These are phyloP conservation scores for Geum urbanum DNA, from an alignment of 306 rosid species.

Conservation along the genomic window DNA sequence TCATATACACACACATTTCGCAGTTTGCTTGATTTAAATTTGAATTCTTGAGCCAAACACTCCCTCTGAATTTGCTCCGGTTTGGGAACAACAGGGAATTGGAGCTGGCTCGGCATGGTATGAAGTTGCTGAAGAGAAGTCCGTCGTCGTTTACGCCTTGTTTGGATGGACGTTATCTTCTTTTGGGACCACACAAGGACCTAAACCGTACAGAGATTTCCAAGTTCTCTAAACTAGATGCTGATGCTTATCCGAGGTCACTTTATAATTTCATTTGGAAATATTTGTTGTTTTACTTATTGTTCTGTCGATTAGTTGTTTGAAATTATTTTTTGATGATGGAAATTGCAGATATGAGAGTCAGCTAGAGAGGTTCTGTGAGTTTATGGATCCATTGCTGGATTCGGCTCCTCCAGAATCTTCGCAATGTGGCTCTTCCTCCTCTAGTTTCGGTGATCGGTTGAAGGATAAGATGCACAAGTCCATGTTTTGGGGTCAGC, in stretches of 20 bases:
- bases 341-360: slow-evolving; percentile 53
- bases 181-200: slow-evolving; percentile 62
- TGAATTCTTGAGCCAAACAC: neutral
- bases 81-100: slow-evolving; percentile 42
- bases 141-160: slow-evolving; percentile 94
- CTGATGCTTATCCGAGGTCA: slow-evolving; percentile 73
- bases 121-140: slow-evolving; percentile 74
- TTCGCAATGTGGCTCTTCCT: slow-evolving; percentile 35
- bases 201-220: slow-evolving; percentile 73
- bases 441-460: slow-evolving; percentile 44
- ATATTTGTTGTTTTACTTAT: neutral
- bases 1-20: neutral
- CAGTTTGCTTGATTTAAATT: neutral
- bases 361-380: slow-evolving; percentile 76
- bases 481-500: slow-evolving; percentile 74
- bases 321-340: neutral
- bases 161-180: slow-evolving; percentile 84
- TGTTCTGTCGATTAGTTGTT: neutral
- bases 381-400: slow-evolving; percentile 75
- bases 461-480: slow-evolving; percentile 64
- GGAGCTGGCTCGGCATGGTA: slow-evolving; percentile 71
- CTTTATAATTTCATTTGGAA: neutral
- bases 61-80: neutral
- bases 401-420: slow-evolving; percentile 88
- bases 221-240: slow-evolving; percentile 70